Percentiles rank a stretch among this genome's conserved stretches.
Conservation (phyloP, 2,329 filamentous ascomycete species). For the Dactylellina sp. region DNA sequence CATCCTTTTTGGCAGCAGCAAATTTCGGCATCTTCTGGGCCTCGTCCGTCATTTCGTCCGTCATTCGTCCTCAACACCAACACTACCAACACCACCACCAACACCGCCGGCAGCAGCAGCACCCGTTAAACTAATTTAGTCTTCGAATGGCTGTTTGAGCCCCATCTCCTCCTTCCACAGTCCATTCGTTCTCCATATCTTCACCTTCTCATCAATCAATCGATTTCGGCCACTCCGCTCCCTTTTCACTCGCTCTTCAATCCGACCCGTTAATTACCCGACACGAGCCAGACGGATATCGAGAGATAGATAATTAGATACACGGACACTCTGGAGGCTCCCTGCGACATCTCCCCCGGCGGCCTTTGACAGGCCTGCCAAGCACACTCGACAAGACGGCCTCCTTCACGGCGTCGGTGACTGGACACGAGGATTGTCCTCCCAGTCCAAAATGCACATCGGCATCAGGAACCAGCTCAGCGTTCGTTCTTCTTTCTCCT, state of each 20-base stretch:
- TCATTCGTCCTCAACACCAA: too few relatives aligned
- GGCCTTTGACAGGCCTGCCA: slow-evolving; percentile 51
- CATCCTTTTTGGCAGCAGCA: not conserved
- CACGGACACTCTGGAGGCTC: slow-evolving; percentile 13
- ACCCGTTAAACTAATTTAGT: not conserved
- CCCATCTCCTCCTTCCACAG: not conserved
- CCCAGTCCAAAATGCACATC: slow-evolving; percentile 45
- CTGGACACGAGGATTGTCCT: slow-evolving; percentile 4
- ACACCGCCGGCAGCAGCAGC: too few relatives aligned
- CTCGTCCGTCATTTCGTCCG: too few relatives aligned
- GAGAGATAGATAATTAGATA: not conserved
- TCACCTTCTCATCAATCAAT: not conserved
- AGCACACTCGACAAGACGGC: slow-evolving; percentile 22
- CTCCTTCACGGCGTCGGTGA: slow-evolving; percentile 6
- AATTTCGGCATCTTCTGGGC: slow-evolving; percentile 10
- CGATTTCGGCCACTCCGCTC: not conserved
- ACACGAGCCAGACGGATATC: slow-evolving; percentile 5
- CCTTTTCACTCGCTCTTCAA: not conserved
- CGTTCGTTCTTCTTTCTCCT: slow-evolving; percentile 23
- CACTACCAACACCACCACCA: too few relatives aligned
- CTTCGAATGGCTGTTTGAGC: slow-evolving; percentile 12
- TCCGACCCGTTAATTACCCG: not conserved
- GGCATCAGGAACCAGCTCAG: slow-evolving; percentile 53
- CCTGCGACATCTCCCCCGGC: slow-evolving; percentile 19
- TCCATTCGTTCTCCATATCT: not conserved